Conservation (phyloP, 1,139 yeast species). For the Schwanniomyces etchellsii region DNA sequence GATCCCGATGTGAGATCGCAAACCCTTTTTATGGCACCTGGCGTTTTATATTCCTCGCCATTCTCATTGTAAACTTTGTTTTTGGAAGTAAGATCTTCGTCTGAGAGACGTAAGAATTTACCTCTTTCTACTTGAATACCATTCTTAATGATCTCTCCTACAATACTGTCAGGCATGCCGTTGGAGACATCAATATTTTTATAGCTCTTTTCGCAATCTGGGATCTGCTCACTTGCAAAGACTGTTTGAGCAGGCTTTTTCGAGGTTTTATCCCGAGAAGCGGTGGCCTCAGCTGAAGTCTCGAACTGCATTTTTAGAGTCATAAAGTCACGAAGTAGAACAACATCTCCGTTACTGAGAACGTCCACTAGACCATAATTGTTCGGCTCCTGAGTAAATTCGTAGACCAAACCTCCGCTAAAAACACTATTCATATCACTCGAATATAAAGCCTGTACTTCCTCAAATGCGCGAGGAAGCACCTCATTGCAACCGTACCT, state of each 20-base stretch:
- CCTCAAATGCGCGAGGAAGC: conserved; percentile 75
- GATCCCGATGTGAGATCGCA: conserved; percentile 16
- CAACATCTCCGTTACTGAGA: conserved; percentile 49
- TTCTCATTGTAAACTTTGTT: conserved; percentile 31
- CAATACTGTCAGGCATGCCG: conserved; percentile 45
- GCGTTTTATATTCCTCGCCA: conserved; percentile 23
- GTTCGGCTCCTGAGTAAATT: conserved; percentile 82
- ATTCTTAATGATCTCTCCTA: conserved; percentile 34
- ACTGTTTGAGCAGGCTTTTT: conserved; percentile 12
- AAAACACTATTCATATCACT: conserved; percentile 72
- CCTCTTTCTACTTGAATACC: conserved; percentile 48
- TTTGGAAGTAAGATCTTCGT: conserved; percentile 31
- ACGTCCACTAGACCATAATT: conserved; percentile 81
- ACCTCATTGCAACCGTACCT: conserved; percentile 80
- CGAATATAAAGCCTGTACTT: conserved; percentile 67
- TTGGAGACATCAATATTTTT: conserved; percentile 46
- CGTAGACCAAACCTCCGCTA: conserved; percentile 91
- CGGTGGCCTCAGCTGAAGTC: conserved; percentile 22
- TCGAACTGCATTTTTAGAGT: conserved; percentile 45
- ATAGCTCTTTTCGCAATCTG: conserved; percentile 42
- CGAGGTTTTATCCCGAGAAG: too few species aligned
- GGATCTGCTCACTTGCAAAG: conserved; percentile 18
- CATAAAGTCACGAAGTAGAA: conserved; percentile 48
- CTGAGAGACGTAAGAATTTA: conserved; percentile 36
- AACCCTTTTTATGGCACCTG: conserved; percentile 14